These are phyloP conservation scores for Chaetomium fimeti DNA, from an alignment of 495 filamentous ascomycete species.

Conservation along the genomic window DNA sequence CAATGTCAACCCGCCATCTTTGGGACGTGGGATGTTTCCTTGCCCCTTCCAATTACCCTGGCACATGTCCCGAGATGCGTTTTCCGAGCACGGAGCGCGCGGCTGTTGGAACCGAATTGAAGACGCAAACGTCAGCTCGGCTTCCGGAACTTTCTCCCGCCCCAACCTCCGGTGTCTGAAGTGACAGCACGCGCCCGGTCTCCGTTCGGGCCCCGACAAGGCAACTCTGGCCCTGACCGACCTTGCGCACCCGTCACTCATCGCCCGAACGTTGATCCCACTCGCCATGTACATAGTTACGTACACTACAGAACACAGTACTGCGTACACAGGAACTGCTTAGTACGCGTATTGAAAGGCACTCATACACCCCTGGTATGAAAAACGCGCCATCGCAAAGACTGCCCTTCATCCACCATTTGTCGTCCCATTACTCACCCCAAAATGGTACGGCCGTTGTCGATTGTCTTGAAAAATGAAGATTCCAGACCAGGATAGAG, in stretches of 20 bases:
- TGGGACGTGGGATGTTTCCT: constrained; percentile 12
- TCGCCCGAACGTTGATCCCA: no score
- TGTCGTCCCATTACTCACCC: neutral
- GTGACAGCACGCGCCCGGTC: neutral
- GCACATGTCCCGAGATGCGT: constrained; percentile 7
- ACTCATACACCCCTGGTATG: no score
- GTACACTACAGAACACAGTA: no score
- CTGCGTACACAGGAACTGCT: no score
- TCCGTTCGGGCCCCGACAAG: no score
- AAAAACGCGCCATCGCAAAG: no score
- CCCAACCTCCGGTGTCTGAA: neutral
- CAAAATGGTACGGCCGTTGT: neutral
- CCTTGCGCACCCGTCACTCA: neutral
- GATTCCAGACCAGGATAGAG: neutral
- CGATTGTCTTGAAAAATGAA: neutral
- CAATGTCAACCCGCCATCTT: constrained; percentile 21
- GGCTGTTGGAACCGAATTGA: neutral
- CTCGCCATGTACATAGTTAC: no score
- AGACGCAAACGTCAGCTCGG: constrained; percentile 7
- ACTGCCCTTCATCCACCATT: neutral
- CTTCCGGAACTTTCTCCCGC: constrained; percentile 35
- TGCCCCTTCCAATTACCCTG: constrained; percentile 26
- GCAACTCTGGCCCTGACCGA: neutral
- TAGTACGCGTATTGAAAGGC: no score
- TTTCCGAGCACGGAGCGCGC: neutral